Percentiles rank a stretch among this genome's conserved stretches.
Conservation (phyloP, 805 yeast species). For the Scheffersomyces stipitis region DNA sequence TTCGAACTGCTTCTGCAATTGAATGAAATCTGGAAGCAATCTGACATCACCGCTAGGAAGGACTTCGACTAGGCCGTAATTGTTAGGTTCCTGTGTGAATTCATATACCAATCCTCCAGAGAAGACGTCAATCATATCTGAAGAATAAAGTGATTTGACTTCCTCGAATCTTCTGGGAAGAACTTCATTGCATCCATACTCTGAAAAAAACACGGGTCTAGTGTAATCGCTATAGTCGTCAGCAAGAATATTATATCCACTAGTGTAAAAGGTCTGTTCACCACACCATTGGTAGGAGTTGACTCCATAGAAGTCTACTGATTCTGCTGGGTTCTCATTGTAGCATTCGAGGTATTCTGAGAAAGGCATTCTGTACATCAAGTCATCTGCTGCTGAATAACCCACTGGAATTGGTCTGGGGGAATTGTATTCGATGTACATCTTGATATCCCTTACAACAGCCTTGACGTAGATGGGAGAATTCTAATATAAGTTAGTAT, state of each 20-base stretch:
- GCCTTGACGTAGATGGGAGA: conserved; percentile 82
- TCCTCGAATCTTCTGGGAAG: conserved; percentile 80
- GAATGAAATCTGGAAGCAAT: conserved; percentile 43
- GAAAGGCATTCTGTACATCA: conserved; percentile 69
- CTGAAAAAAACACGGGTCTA: conserved; percentile 84
- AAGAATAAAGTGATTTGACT: conserved; percentile 64
- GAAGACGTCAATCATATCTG: conserved; percentile 71
- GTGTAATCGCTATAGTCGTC: conserved; percentile 66
- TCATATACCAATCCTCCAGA: conserved; percentile 87
- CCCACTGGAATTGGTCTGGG: conserved; percentile 83
- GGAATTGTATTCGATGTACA: conserved; percentile 57
- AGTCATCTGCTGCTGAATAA: conserved; percentile 94
- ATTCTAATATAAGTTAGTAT: conserved; percentile 8
- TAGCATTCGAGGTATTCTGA: conserved; percentile 81
- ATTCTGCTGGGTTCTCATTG: conserved; percentile 47
- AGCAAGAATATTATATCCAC: conserved; percentile 68
- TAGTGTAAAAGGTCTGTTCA: conserved; percentile 72
- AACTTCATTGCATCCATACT: conserved; percentile 83
- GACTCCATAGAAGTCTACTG: conserved; percentile 80
- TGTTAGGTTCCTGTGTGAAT: conserved; percentile 73
- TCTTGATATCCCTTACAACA: conserved; percentile 76
- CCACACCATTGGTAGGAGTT: conserved; percentile 90
- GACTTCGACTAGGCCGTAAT: conserved; percentile 70
- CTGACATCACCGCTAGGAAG: conserved; percentile 42
- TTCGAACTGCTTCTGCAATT: conserved; percentile 45